Base-by-base conservation (phyloP, 1,284 basidiomycete species). In the Ganoderma leucocontextum region DNA sequence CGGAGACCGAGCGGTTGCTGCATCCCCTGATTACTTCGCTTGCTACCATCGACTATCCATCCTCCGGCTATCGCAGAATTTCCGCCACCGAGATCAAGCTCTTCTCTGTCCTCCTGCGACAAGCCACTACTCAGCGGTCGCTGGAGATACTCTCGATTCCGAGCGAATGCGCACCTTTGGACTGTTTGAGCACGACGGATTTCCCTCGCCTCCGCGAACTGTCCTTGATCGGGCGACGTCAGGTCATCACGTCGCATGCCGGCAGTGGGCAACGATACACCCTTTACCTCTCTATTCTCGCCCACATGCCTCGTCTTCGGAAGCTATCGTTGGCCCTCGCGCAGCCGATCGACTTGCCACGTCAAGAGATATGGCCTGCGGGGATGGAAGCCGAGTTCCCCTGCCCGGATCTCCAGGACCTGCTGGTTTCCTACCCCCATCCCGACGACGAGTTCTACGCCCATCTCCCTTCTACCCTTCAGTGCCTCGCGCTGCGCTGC, bases 401-500 rank as follows among this genome's bases (percentile, higher is more conserved):
- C 55, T 58, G 55, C 9, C 36, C 33, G 8, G 19, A 38, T 38
- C 55, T 58, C 19, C 35, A 35, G 17, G n/a, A 58, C 8, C 63
- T 64, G 4, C 38, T 35, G 13, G 22, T 65, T 9, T 60, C 64
- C 6, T 65, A 65, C 25, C 64, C 64, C 3, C 59, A 65, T 15
- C 58, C 64, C 1, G 58, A 65, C 10, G 58, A 65, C 36, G 35
- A 65, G 47, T 22, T 65, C 15, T 65, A 53, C 19, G 19, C 58
- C 12, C 64, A 61, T 22, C 44, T 65, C 10, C 47, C 64, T 0
- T 7, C 59, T 0, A 42, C 58, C 9, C 47, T 65, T 17, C 35
- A n/a, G 7, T 15, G 19, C 17, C 58, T 65, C 19, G 12, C 64
- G 1, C 17, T 65, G 9, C 64, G 59, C 17, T 60, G 60, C 49